These are phyloP conservation scores for Colletotrichum agaves DNA, from an alignment of 2,329 filamentous ascomycete species.

Conservation along the genomic window DNA sequence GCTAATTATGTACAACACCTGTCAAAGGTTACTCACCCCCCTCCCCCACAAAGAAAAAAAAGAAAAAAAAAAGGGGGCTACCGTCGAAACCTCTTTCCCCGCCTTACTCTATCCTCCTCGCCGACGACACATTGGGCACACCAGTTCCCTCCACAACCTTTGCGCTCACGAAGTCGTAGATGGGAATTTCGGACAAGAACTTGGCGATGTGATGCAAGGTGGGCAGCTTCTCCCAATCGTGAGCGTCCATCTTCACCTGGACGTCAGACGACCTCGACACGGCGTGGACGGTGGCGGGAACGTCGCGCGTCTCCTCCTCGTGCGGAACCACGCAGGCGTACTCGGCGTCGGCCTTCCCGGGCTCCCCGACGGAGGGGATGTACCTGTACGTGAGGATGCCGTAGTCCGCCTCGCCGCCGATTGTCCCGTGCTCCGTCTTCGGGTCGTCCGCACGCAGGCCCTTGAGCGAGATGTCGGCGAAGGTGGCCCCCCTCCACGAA, in stretches of 20 bases:
- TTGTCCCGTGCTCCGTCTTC: slow-evolving; percentile 40
- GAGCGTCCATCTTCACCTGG: slow-evolving; percentile 59
- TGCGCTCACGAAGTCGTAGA: slow-evolving; percentile 65
- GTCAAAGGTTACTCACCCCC: not conserved
- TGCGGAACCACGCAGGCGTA: slow-evolving; percentile 57
- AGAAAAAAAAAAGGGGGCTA: not conserved
- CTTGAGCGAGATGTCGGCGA: slow-evolving; percentile 50
- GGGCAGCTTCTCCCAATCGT: slow-evolving; percentile 65
- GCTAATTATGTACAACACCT: slow-evolving; percentile 8
- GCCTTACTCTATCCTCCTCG: slow-evolving; percentile 29
- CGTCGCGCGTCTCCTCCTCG: slow-evolving; percentile 48
- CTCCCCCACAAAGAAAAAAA: not conserved
- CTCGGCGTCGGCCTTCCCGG: slow-evolving; percentile 63
- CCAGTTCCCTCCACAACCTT: slow-evolving; percentile 66
- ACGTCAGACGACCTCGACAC: slow-evolving; percentile 50
- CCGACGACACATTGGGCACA: slow-evolving; percentile 56
- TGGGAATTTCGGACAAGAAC: slow-evolving; percentile 63
- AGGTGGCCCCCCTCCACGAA: slow-evolving; percentile 55
- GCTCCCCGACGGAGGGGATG: slow-evolving; percentile 63
- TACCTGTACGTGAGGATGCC: slow-evolving; percentile 67
- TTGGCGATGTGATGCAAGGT: slow-evolving; percentile 69
- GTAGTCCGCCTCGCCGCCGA: slow-evolving; percentile 48
- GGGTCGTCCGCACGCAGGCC: slow-evolving; percentile 46
- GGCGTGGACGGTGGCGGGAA: slow-evolving; percentile 43
- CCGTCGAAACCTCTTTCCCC: not conserved